Evolutionary conservation across 495 filamentous ascomycete species (phyloP).

Genomic region (Monascus purpureus): DNA sequence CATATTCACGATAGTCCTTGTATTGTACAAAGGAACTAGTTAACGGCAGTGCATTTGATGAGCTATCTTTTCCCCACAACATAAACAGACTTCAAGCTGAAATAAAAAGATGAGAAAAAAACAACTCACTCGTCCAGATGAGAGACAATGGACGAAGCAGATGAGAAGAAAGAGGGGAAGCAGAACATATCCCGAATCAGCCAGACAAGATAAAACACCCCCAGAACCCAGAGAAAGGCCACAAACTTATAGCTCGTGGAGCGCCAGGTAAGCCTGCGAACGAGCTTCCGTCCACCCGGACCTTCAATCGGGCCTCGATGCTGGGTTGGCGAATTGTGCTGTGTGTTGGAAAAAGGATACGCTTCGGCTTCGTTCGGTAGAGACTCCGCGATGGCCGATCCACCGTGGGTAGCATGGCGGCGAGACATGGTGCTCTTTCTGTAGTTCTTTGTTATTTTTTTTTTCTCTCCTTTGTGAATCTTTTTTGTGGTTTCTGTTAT

Average conservation of each 20-base stretch:
- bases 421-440: slow-evolving; percentile 23
- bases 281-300: slow-evolving; percentile 29
- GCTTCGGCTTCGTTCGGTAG: slow-evolving; percentile 24
- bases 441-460: slow-evolving; percentile 1
- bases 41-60: slow-evolving; percentile 6
- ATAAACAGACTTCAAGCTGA: background rate
- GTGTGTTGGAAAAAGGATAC: slow-evolving; percentile 20
- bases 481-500: slow-evolving; percentile 1
- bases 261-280: slow-evolving; percentile 36
- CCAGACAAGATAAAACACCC: slow-evolving; percentile 34
- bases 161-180: slow-evolving; percentile 25
- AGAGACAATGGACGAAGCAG: slow-evolving; percentile 6
- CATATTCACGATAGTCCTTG: slow-evolving; percentile 30
- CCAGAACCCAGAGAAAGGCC: slow-evolving; percentile 32
- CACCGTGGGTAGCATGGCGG: slow-evolving; percentile 30
- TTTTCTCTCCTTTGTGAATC: slow-evolving; percentile 1
- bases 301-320: slow-evolving; percentile 32
- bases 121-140: slow-evolving; percentile 4
- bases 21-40: slow-evolving; percentile 28
- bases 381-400: slow-evolving; percentile 13
- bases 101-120: slow-evolving; percentile 7
- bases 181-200: slow-evolving; percentile 33
- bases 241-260: slow-evolving; percentile 36
- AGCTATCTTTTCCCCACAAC: slow-evolving; percentile 6
- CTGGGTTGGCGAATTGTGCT: slow-evolving; percentile 8